Base-by-base conservation (phyloP, 2,329 filamentous ascomycete genomes). In the Fusarium sp. region DNA sequence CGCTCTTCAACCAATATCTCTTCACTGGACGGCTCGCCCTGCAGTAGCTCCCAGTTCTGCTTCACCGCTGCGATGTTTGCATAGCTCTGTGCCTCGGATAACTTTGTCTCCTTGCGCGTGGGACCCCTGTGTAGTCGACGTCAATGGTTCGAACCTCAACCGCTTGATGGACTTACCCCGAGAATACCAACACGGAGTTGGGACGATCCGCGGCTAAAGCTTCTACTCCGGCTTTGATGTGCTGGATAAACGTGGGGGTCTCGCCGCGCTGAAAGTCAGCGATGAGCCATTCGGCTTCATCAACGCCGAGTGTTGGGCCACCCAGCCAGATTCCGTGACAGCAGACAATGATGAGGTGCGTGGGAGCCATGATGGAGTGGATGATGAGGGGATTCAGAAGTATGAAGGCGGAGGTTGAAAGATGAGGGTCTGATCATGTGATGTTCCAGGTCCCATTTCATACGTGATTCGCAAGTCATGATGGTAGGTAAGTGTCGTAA, bases 301-400 rank as follows among this genome's bases (percentile, higher is more conserved):
- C 81, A 18, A 76, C 67, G 36, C 90, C 90, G 2, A 80, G 78
- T 2, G 81, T 79, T 3, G 85, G 82, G 0, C 90, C 89, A 28
- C 90, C 90, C 13, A 85, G 80, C 85, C 92, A 97, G 62, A 95
- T 93, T 30, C 90, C 92, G 81, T 97, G 94, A 78, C 94, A 95
- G 83, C 94, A 96, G 53, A 97, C 91, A 50, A 97, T 82, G 54
- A 97, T 88, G 11, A 97, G 86, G 69, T 93, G 86, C 6, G 79
- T 80, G 30, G 82, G 81, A 0, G 67, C 43, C 36, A 62, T 64
- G 56, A 27, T 62, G 71, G 72, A 43, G 27, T 65, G 44, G 40
- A 39, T n/a, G 18, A 37, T 50, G 65, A 63, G 18, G 65, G 60
- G 66, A 65, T 68, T 70, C 57, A 60, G 37, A 55, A 27, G 56